phyloP scores from a whole-genome alignment of 345 rosid species.

The Eucalyptus dawsonii region DNA sequence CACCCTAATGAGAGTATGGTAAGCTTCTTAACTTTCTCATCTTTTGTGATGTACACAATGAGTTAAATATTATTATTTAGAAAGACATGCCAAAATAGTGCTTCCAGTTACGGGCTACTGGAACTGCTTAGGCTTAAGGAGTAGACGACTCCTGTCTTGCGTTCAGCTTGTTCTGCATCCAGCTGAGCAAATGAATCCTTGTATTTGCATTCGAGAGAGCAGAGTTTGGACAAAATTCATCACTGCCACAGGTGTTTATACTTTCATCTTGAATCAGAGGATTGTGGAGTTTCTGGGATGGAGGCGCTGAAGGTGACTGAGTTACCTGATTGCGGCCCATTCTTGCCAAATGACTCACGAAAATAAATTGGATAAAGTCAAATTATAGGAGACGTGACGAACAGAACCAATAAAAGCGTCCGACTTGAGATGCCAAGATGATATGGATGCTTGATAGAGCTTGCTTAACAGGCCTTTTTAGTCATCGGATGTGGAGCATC shows the following conservation, averaged over 20 bases:
- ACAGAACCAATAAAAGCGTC: too few species aligned
- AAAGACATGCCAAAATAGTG: background rate
- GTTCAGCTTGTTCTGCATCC: constrained; percentile 71
- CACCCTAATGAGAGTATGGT: too few species aligned
- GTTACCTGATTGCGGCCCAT: too few species aligned
- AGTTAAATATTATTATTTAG: background rate
- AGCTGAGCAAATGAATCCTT: background rate
- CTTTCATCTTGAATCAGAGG: background rate
- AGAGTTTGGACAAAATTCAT: background rate
- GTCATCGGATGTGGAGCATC: too few species aligned
- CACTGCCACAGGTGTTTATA: background rate
- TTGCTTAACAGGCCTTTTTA: too few species aligned
- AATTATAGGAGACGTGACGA: too few species aligned
- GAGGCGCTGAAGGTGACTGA: background rate
- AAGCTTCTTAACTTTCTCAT: too few species aligned
- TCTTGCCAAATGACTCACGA: too few species aligned
- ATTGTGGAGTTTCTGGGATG: background rate
- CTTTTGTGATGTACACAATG: too few species aligned
- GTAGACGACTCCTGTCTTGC: constrained; percentile 33
- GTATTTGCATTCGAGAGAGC: background rate
- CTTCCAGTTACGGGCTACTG: constrained; percentile 24
- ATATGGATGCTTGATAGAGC: too few species aligned
- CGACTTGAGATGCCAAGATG: too few species aligned
- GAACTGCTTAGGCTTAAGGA: constrained; percentile 16
- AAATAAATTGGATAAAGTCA: background rate